Evolutionary conservation across 345 rosid species (phyloP).

Genomic region (Camelina sativa): DNA sequence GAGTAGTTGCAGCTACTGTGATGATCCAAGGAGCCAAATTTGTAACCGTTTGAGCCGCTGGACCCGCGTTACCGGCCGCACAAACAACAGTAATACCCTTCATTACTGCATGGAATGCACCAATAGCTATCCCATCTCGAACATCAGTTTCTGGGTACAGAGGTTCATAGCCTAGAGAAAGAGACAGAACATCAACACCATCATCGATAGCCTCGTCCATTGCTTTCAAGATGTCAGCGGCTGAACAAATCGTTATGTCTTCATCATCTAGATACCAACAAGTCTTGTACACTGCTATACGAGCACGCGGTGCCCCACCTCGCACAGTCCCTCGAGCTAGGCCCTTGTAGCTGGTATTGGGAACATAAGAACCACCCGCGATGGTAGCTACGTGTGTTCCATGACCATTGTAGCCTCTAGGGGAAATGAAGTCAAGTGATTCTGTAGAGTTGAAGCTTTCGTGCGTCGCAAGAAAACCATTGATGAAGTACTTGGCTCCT

Average conservation of each 20-base stretch:
- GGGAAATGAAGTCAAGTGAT: slow-evolving; percentile 49
- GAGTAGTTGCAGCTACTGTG: slow-evolving; percentile 56
- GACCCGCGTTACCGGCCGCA: slow-evolving; percentile 44
- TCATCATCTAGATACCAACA: slow-evolving; percentile 48
- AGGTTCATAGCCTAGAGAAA: slow-evolving; percentile 49
- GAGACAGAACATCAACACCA: slow-evolving; percentile 56
- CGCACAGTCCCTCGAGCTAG: slow-evolving; percentile 51
- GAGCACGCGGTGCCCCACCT: slow-evolving; percentile 52
- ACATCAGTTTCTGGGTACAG: slow-evolving; percentile 44
- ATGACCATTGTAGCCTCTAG: slow-evolving; percentile 56
- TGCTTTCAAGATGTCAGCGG: slow-evolving; percentile 57
- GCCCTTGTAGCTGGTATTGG: slow-evolving; percentile 52
- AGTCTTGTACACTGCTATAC: slow-evolving; percentile 57
- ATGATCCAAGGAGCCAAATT: slow-evolving; percentile 59
- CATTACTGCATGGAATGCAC: slow-evolving; percentile 57
- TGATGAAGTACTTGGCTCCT: slow-evolving; percentile 57
- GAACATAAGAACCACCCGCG: slow-evolving; percentile 52
- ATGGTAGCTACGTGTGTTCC: slow-evolving; percentile 61
- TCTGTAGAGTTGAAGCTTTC: slow-evolving; percentile 44
- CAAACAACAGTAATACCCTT: slow-evolving; percentile 51
- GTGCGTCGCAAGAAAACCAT: slow-evolving; percentile 45
- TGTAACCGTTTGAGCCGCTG: slow-evolving; percentile 46
- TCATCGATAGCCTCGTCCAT: slow-evolving; percentile 61
- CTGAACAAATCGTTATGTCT: slow-evolving; percentile 23
- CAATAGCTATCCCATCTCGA: slow-evolving; percentile 47